phyloP scores from a whole-genome alignment of 1,284 basidiomycete species.

The Sanghuangporus weigelae region DNA sequence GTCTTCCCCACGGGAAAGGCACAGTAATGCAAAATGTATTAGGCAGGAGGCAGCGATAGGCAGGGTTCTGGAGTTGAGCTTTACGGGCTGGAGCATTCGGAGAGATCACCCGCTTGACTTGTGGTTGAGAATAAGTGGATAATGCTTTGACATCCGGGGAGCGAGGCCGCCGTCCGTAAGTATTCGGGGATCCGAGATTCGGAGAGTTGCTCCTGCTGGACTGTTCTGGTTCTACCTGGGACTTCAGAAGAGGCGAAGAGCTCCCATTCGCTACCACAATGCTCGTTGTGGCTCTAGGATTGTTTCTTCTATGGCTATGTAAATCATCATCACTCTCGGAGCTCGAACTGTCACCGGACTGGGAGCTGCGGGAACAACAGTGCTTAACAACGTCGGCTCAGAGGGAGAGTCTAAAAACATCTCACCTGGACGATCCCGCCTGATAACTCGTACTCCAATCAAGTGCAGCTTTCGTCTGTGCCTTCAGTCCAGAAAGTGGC shows the following conservation, averaged over 20 bases:
- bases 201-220: constrained; percentile 16
- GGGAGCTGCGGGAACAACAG: constrained; percentile 7
- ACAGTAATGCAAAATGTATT: constrained; percentile 37
- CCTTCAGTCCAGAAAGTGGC: constrained; percentile 23
- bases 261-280: constrained; percentile 1
- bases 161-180: constrained; percentile 2
- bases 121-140: constrained; percentile 16
- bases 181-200: constrained; percentile 1
- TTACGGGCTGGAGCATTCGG: constrained; percentile 27
- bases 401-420: neutral
- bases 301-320: neutral
- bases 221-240: constrained; percentile 1
- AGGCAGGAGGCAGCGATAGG: constrained; percentile 35
- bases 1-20: constrained; percentile 36
- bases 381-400: constrained; percentile 14
- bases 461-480: constrained; percentile 29
- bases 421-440: constrained; percentile 70
- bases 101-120: constrained; percentile 18
- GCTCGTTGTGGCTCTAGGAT: neutral
- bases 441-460: constrained; percentile 85
- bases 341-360: constrained; percentile 15
- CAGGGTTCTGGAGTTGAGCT: constrained; percentile 19
- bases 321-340: constrained; percentile 14
- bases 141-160: constrained; percentile 13
- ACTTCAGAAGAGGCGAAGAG: constrained; percentile 1